Base-by-base conservation (phyloP, 768 basidiomycete genomes). In the Rubroboletus pulcherrimus region DNA sequence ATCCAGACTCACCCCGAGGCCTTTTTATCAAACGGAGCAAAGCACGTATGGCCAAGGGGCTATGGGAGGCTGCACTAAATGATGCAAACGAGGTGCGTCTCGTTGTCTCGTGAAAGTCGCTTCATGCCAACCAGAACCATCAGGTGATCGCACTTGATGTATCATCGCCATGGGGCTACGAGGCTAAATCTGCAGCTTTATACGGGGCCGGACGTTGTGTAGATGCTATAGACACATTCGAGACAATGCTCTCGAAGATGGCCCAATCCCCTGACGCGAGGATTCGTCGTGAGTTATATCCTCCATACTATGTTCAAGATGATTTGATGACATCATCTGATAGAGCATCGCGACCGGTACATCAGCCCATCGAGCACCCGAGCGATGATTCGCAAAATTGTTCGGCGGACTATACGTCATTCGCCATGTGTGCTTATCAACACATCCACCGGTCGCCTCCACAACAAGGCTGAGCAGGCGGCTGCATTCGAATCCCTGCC, bases 121-220 rank as follows among this genome's bases (percentile, higher is more conserved):
- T 24, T n/a, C 14, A 14, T 15, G 12, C 15, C 7, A 14, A 46
- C 7, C 4, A 5, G 11, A n/a, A 3, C 12, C 11, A 12, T 8
- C 12, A 59, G 54, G 39, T 8, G 14, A 51, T 51, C 9, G 7
- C 2, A 3, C 37, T 52, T 8, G 41, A 56, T 44, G 21, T 33
- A 9, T 35, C 24, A 2, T 57, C 55, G 9, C 48, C 31, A 7
- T 38, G 24, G 38, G 51, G 58, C 9, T 59, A 59, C 8, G 47
- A 57, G 14, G 31, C 5, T 1, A 56, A 24, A 7, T 17, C 41
- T 40, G 31, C 17, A 1, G 55, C 37, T 3, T 35, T 51, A 29
- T 41, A 10, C 4, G 17, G 9, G 7, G 29, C 39, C 10, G 37
- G 30, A 2, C 21, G 12, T 2, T 34, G 44, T 9, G n/a, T 12